Base-by-base conservation (phyloP, 2,329 filamentous ascomycete genomes). In the Claviceps monticola region DNA sequence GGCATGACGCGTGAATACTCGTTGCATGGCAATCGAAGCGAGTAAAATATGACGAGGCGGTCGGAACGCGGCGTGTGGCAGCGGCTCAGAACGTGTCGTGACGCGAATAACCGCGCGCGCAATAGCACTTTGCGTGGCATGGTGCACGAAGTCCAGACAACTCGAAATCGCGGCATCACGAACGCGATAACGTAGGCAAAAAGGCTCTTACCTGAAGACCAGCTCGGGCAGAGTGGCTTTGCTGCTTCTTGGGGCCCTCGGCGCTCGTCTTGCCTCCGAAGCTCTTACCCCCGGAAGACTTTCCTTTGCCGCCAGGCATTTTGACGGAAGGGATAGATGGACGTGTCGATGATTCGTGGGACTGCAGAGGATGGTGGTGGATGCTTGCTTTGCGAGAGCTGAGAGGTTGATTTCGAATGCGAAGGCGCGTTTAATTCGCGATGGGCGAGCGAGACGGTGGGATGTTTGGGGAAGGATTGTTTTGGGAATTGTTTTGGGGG, bases 181-280 rank as follows among this genome's bases (percentile, higher is more conserved):
- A 16, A 17, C 38, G 26, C 50, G 21, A 46, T 49, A 34, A 11
- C 36, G 36, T 21, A 29, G 53, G 52, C 46, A 53, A 64, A 41
- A 42, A 8, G 8, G 17, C 17, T 54, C 57, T 78, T 77, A 96
- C 90, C 85, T 96, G 90, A 61, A 96, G 80, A 67, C 90, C 90
- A 68, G 90, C 90, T 71, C 93, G 90, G 66, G 88, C 88, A 63
- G 89, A 95, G 76, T 95, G 90, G 74, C 93, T 95, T 74, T 94
- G 87, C 66, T 87, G 84, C 76, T 95, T 95, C 75, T 86, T 87
- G 67, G 82, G 74, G 51, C 78, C 79, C 59, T 83, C 83, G 63
- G 65, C 72, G 55, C 74, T 73, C 48, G 75, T 77, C 77, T 93
- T 93, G 62, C 87, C 86, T 62, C 87, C 87, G 53, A 85, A 78